Conservation (phyloP, 192 early-diverging fungal species). For the Umbelopsis sp. region DNA sequence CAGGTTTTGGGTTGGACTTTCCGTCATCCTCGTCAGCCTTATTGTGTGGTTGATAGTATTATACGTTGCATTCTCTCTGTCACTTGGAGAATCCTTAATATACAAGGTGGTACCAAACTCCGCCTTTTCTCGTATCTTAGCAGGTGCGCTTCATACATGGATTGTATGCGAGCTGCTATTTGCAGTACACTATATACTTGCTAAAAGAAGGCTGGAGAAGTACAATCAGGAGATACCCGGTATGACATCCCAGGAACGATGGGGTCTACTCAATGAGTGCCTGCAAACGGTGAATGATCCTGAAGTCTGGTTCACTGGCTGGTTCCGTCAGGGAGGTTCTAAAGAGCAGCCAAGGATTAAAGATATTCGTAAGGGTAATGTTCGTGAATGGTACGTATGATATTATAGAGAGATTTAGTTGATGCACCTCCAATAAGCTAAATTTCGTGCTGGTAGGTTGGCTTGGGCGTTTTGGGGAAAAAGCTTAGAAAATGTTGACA, state of each 20-base stretch:
- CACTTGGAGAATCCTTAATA: background rate
- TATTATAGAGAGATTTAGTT: background rate
- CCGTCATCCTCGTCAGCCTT: background rate
- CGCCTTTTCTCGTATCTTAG: background rate
- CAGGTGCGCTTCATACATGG: background rate
- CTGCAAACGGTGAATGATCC: background rate
- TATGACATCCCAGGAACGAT: background rate
- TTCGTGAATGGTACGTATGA: slow-evolving; percentile 6
- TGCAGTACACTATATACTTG: background rate
- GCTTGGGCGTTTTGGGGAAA: slow-evolving; percentile 57
- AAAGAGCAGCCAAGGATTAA: background rate
- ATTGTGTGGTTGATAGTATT: background rate
- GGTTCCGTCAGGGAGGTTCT: background rate
- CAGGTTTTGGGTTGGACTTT: background rate
- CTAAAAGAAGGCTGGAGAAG: background rate
- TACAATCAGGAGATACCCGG: slow-evolving; percentile 10
- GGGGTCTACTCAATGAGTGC: background rate
- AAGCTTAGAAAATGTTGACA: slow-evolving; percentile 36
- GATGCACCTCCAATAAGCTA: background rate
- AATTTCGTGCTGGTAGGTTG: slow-evolving; percentile 38
- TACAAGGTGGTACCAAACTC: background rate
- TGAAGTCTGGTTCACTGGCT: background rate
- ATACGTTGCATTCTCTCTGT: slow-evolving; percentile 1
- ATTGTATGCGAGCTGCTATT: background rate
- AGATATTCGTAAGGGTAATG: background rate